Conservation (phyloP, 2,329 filamentous ascomycete species). For the Orbilia oligospora region DNA sequence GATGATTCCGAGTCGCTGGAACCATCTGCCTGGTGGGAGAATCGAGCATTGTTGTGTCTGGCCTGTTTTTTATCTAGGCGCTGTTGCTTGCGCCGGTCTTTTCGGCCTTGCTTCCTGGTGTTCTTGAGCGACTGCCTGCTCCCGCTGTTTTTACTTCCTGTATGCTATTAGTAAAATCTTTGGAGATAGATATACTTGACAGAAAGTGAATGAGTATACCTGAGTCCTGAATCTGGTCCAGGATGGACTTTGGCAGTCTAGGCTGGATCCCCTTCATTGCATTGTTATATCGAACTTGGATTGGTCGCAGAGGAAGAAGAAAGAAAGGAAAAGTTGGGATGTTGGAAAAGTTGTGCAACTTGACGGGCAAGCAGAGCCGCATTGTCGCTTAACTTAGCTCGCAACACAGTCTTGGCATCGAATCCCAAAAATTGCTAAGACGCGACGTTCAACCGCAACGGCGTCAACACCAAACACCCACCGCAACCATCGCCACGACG, state of each 20-base stretch:
- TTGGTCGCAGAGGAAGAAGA: neutral
- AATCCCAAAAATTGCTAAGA: slow-evolving; percentile 28
- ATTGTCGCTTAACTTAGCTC: slow-evolving; percentile 24
- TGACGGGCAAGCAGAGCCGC: slow-evolving; percentile 17
- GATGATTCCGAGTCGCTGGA: slow-evolving; percentile 26
- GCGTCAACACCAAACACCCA: slow-evolving; percentile 11
- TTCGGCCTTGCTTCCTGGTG: slow-evolving; percentile 68
- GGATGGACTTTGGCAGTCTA: slow-evolving; percentile 47
- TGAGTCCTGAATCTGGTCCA: slow-evolving; percentile 53
- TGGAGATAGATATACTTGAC: neutral
- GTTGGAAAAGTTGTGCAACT: slow-evolving; percentile 13
- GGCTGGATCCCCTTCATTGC: slow-evolving; percentile 44
- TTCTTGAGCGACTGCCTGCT: slow-evolving; percentile 64
- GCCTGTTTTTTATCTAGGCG: slow-evolving; percentile 74
- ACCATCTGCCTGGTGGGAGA: slow-evolving; percentile 20
- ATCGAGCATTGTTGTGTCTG: slow-evolving; percentile 59
- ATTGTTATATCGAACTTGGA: neutral
- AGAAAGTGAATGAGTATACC: slow-evolving; percentile 17
- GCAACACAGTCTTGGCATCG: slow-evolving; percentile 38
- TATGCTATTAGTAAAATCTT: slow-evolving; percentile 8
- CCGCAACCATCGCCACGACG: neutral
- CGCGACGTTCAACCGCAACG: slow-evolving; percentile 21
- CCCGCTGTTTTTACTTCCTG: slow-evolving; percentile 61
- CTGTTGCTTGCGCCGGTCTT: slow-evolving; percentile 78
- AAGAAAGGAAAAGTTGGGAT: neutral